Conservation (phyloP, 2,329 filamentous ascomycete genomes). For the Whalleya microplaca region DNA sequence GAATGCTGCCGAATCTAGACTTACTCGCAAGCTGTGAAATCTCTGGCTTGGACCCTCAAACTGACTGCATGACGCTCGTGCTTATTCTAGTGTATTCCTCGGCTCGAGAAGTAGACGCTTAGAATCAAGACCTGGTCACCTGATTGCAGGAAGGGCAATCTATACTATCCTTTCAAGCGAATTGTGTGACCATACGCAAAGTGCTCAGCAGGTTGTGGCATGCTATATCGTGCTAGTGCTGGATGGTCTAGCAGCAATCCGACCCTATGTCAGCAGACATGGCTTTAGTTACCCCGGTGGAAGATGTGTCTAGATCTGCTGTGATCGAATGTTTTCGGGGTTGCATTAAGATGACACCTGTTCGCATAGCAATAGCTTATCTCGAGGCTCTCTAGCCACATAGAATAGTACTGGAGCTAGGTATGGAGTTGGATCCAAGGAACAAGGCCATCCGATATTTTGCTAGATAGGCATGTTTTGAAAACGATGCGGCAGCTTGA, state of each 20-base stretch:
- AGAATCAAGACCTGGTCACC: slow-evolving; percentile 12
- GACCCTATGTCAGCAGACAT: background rate
- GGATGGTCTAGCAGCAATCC: background rate
- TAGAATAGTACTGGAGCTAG: background rate
- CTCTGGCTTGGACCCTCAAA: slow-evolving; percentile 11
- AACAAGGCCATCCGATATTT: slow-evolving; percentile 12
- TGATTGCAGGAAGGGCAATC: slow-evolving; percentile 11
- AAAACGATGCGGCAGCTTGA: slow-evolving; percentile 11
- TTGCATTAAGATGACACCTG: background rate
- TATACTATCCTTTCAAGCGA: slow-evolving; percentile 11
- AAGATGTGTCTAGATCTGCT: background rate
- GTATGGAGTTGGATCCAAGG: background rate
- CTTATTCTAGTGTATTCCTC: slow-evolving; percentile 21
- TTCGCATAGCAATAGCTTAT: background rate
- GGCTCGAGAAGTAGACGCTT: slow-evolving; percentile 17
- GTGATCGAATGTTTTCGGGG: background rate
- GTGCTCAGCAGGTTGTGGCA: background rate
- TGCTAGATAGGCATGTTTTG: slow-evolving; percentile 7
- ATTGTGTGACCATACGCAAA: slow-evolving; percentile 17
- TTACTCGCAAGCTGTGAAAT: background rate
- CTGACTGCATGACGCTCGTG: slow-evolving; percentile 18
- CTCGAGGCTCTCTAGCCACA: background rate
- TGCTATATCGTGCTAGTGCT: background rate
- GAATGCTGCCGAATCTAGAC: background rate
- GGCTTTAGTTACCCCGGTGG: too few species aligned